Conservation (phyloP, 1,284 basidiomycete species). For the Limonomyces culmigenus region DNA sequence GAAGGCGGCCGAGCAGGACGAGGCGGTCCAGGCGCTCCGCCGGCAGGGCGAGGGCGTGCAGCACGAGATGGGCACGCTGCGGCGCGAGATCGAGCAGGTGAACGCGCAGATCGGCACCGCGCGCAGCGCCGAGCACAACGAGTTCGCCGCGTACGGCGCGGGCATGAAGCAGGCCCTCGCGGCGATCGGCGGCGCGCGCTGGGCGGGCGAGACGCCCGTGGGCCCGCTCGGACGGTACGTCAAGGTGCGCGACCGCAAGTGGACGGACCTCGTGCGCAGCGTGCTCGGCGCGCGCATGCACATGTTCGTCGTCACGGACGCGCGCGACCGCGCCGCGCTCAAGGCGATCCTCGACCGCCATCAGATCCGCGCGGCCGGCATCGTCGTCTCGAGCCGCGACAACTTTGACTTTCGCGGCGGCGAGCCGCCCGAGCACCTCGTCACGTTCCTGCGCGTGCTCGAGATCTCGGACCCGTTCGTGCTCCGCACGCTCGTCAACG, state of each 20-base stretch:
- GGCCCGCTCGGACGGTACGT: conserved; percentile 81
- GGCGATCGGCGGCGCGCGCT: conserved; percentile 34
- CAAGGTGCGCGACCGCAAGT: conserved; percentile 56
- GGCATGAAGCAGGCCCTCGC: conserved; percentile 45
- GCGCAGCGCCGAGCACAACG: conserved; percentile 31
- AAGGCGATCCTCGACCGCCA: conserved; percentile 34
- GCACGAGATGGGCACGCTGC: conserved; percentile 13
- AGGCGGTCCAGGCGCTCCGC: conserved; percentile 16
- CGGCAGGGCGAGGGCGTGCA: conserved; percentile 18
- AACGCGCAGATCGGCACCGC: conserved; percentile 30
- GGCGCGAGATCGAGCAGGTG: conserved; percentile 23
- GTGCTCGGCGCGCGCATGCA: conserved; percentile 49
- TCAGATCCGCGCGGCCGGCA: conserved; percentile 21
- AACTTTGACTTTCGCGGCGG: conserved; percentile 61
- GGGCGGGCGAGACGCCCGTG: conserved; percentile 60
- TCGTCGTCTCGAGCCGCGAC: conserved; percentile 57
- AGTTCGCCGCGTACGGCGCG: conserved; percentile 42
- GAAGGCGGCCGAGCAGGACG: conserved; percentile 14
- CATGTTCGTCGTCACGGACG: conserved; percentile 67
- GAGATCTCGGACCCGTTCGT: conserved; percentile 69
- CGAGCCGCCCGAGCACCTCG: conserved; percentile 38
- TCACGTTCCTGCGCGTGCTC: conserved; percentile 76
- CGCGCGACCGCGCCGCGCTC: conserved; percentile 47
- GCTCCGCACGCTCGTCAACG: conserved; percentile 70
- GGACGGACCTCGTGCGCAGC: conserved; percentile 50